These are phyloP conservation scores for Phytophthora sojae DNA, from an alignment of 352 stramenopile genomes.

Conservation along the genomic window DNA sequence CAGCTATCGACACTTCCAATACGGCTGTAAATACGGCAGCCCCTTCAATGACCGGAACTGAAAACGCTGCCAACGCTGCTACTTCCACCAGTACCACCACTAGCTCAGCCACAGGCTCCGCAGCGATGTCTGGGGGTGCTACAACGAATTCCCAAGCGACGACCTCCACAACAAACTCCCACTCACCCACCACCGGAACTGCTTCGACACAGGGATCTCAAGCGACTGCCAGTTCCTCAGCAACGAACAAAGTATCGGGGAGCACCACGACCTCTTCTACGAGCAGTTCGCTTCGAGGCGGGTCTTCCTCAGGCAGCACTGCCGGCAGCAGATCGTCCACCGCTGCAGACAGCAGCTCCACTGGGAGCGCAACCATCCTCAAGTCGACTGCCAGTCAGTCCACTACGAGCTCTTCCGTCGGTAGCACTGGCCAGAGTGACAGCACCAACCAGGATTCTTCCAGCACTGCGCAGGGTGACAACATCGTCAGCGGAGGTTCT, in stretches of 20 bases:
- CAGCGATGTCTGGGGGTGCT: neutral
- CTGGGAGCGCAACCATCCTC: slow-evolving; percentile 10
- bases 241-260: slow-evolving; percentile 5
- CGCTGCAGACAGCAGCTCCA: slow-evolving; percentile 1
- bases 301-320: slow-evolving; percentile 2
- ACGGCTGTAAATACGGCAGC: neutral
- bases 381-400: slow-evolving; percentile 16
- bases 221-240: neutral
- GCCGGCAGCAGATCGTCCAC: neutral
- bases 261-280: neutral
- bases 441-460: neutral
- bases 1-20: neutral
- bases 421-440: neutral
- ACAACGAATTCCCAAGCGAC: slow-evolving; percentile 2
- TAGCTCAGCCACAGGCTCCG: neutral
- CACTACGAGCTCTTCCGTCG: slow-evolving; percentile 3
- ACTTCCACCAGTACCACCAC: neutral
- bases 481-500: slow-evolving; percentile 13
- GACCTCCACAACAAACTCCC: slow-evolving; percentile 4
- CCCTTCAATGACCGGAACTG: neutral
- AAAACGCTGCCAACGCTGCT: neutral
- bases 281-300: slow-evolving; percentile 20
- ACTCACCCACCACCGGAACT: slow-evolving; percentile 10
- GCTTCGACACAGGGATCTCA: slow-evolving; percentile 11
- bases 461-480: slow-evolving; percentile 1